A percentile compares a stretch with the other conserved stretches of the same genome.
Conservation (phyloP, 768 basidiomycete genomes). For the Pleurotus citrinopileatus region DNA sequence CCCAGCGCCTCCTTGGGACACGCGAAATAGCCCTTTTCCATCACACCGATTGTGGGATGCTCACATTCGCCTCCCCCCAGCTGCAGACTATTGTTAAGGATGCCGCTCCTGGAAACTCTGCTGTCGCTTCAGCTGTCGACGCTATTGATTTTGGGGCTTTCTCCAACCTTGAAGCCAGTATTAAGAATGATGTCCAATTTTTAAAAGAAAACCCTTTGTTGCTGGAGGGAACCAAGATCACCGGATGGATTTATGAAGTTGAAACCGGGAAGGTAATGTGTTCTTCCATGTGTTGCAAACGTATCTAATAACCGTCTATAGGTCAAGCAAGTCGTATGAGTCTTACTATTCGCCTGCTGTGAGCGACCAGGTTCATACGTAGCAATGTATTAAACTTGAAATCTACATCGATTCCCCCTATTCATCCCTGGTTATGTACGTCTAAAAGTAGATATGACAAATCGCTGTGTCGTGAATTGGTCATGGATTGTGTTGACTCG, state of each 20-base stretch:
- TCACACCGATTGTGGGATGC: slow-evolving; percentile 75
- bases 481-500: too few species aligned
- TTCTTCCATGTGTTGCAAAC: too few species aligned
- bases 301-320: too few species aligned
- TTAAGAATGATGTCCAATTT: slow-evolving; percentile 56
- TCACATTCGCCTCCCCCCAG: slow-evolving; percentile 52
- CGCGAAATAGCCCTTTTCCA: slow-evolving; percentile 66
- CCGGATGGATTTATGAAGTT: slow-evolving; percentile 69
- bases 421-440: too few species aligned
- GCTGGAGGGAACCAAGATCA: slow-evolving; percentile 48
- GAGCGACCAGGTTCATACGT: too few species aligned
- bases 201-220: slow-evolving; percentile 56
- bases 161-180: slow-evolving; percentile 15
- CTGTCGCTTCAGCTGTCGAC: slow-evolving; percentile 24
- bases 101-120: slow-evolving; percentile 32
- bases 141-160: slow-evolving; percentile 10
- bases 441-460: too few species aligned
- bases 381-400: too few species aligned
- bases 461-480: too few species aligned
- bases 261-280: slow-evolving; percentile 1
- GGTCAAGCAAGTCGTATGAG: neutral
- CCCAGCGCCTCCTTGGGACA: slow-evolving; percentile 71
- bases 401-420: too few species aligned
- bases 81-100: slow-evolving; percentile 50
- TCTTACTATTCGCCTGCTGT: neutral